Base-by-base conservation (phyloP, 352 stramenopile species). In the Globisporangium barbulae region DNA sequence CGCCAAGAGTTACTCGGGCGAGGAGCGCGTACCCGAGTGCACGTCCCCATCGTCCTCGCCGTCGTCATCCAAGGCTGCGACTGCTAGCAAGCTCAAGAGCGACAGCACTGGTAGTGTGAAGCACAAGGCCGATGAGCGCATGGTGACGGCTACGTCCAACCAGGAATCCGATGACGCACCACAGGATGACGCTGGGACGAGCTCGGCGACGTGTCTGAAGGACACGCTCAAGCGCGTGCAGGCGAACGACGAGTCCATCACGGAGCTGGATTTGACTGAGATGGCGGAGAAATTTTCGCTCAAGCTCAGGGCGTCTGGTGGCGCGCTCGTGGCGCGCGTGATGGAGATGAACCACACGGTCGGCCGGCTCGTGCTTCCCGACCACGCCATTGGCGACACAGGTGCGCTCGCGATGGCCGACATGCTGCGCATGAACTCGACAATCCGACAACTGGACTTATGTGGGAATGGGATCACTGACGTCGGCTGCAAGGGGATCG, bases 171-270 rank as follows among this genome's bases (percentile, higher is more conserved):
- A 54, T 22, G 31, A 22, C 6, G 21, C 42, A 3, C 30, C 30
- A 5, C 33, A 25, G 10, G 28, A 19, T 6, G 49, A 35, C 15
- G 22, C 9, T 10, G 33, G 19, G 35, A 10, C 41, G 35, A 48
- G 53, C 35, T 59, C 45, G 7, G 10, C 17, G 28, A 59, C 50
- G 30, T 52, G 28, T 13, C 65, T 87, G 13, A 83, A 83, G 64
- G 74, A 81, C 44, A 80, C 81, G 53, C 72, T 87, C 49, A 78
- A 87, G 54, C 76, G 70, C 58, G 76, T 87, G 60, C 78, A 77
- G 35, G 64, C 72, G 31, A 87, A 87, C 61, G 72, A 87, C 64
- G 75, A 79, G 22, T 48, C 65, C 42, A 81, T 87, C 66, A 75
- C 74, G 31, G 78, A 87, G 61, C 63, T 87, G 17, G 76, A 87